These are phyloP conservation scores for Trichoderma asperelloides DNA, from an alignment of 495 filamentous ascomycete species.

Conservation along the genomic window DNA sequence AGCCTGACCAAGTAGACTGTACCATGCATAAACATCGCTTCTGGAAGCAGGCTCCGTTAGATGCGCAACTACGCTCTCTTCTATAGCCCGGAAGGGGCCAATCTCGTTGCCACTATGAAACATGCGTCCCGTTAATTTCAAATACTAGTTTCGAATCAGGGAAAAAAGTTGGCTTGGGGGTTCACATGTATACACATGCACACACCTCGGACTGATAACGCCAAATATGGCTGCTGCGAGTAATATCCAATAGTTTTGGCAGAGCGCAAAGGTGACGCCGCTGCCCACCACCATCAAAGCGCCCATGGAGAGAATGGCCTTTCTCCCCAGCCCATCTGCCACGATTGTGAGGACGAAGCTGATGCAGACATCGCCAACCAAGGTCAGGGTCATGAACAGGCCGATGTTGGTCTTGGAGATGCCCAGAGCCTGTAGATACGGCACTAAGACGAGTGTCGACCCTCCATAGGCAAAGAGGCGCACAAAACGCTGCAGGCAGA, in stretches of 20 bases:
- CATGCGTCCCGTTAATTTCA: too few species aligned
- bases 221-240: conserved; percentile 67
- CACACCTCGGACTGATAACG: conserved; percentile 61
- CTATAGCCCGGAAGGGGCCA: conserved; percentile 75
- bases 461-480: conserved; percentile 75
- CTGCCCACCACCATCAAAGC: conserved; percentile 58
- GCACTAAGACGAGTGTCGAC: conserved; percentile 64
- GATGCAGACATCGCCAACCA: conserved; percentile 70
- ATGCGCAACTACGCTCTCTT: conserved; percentile 67
- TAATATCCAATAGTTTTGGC: conserved; percentile 65
- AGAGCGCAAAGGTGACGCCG: conserved; percentile 59
- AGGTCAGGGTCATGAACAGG: conserved; percentile 79
- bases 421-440: conserved; percentile 54
- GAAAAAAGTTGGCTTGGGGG: not conserved
- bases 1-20: conserved; percentile 60
- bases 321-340: conserved; percentile 65
- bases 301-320: conserved; percentile 58
- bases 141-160: not conserved
- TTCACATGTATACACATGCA: not conserved
- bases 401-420: conserved; percentile 67
- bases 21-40: conserved; percentile 77
- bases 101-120: conserved; percentile 57
- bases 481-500: conserved; percentile 67
- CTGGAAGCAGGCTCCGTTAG: conserved; percentile 51
- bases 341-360: conserved; percentile 67